These are phyloP conservation scores for Komagataea norvegica DNA, from an alignment of 1,139 yeast genomes.

Conservation along the genomic window DNA sequence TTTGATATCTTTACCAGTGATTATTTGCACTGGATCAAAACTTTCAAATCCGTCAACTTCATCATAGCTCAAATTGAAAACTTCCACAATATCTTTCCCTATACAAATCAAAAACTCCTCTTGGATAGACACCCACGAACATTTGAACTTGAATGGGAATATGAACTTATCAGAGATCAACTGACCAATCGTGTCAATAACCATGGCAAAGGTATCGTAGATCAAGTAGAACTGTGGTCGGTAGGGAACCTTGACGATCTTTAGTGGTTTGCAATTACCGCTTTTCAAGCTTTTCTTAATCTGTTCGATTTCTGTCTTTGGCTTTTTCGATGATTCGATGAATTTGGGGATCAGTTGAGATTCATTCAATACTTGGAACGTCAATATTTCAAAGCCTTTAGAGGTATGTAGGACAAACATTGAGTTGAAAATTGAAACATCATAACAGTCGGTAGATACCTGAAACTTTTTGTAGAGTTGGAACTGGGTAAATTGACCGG, in stretches of 20 bases:
- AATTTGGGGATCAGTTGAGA: constrained; percentile 52
- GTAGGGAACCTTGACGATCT: constrained; percentile 56
- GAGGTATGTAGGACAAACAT: constrained; percentile 63
- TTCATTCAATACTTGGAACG: constrained; percentile 51
- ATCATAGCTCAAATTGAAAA: constrained; percentile 56
- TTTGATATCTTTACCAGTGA: constrained; percentile 63
- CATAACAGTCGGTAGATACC: constrained; percentile 50
- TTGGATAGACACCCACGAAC: constrained; percentile 49
- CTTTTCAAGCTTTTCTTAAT: constrained; percentile 29
- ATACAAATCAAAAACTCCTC: constrained; percentile 59
- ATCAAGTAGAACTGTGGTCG: constrained; percentile 55
- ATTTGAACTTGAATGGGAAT: constrained; percentile 59
- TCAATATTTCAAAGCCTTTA: constrained; percentile 64
- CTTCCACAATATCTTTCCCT: constrained; percentile 67
- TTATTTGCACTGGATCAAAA: constrained; percentile 57
- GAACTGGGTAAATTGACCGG: constrained; percentile 45
- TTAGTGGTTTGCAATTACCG: constrained; percentile 44
- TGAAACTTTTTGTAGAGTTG: constrained; percentile 45
- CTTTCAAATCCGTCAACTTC: constrained; percentile 32
- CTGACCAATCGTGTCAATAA: constrained; percentile 62
- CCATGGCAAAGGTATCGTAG: constrained; percentile 70
- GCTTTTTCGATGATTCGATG: constrained; percentile 24
- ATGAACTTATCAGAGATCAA: constrained; percentile 48
- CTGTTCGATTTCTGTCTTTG: constrained; percentile 27
- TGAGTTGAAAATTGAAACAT: constrained; percentile 53